Evolutionary conservation across 768 basidiomycete genomes (phyloP), one percentile per base, ranked within the genome.

Genomic region (Lactarius akahatsu): DNA sequence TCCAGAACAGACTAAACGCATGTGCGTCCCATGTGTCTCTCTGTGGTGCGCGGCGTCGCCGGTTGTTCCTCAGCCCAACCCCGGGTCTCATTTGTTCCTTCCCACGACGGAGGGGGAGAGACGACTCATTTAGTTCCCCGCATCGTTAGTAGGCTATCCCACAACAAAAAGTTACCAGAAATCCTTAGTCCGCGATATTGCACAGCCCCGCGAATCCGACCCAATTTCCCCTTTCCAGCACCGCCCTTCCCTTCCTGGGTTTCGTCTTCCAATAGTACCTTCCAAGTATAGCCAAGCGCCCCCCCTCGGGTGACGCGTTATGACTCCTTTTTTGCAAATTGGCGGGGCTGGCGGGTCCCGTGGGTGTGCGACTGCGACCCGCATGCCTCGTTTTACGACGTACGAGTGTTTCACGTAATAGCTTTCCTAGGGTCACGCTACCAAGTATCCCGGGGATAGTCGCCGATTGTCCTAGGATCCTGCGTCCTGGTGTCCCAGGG

Each of bases 311-410:
- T 67, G 66, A 67, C 66, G 41, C 18, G 10, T 55, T 16, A 32
- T 67, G 66, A 67, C 66, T 67, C 66, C 34, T 20, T 55, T 63
- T 40, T 47, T 45, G 32, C 56, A 57, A 56, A 45, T 32, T 57
- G 34, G 61, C 9, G 50, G 18, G 36, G 38, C 32, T 18, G 52
- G 41, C 15, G 40, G n/a, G 65, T 1, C 47, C 61, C 38, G 18
- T 16, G 62, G 61, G 20, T 15, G 20, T 26, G 30, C n/a, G 47
- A 50, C 32, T 26, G 30, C 11, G 47, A 50, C 56, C 26, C 57
- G 38, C 58, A 4, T 28, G 32, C 57, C 63, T 45, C 45, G 26
- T 59, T 28, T 57, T 32, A 62, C 61, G 28, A 56, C 40, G 38
- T 16, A 7, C 54, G 32, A 26, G 38, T 3, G 40, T 30, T 36